These are phyloP conservation scores for Thermoascus crustaceus DNA, from an alignment of 2,329 filamentous ascomycete genomes.

Conservation along the genomic window DNA sequence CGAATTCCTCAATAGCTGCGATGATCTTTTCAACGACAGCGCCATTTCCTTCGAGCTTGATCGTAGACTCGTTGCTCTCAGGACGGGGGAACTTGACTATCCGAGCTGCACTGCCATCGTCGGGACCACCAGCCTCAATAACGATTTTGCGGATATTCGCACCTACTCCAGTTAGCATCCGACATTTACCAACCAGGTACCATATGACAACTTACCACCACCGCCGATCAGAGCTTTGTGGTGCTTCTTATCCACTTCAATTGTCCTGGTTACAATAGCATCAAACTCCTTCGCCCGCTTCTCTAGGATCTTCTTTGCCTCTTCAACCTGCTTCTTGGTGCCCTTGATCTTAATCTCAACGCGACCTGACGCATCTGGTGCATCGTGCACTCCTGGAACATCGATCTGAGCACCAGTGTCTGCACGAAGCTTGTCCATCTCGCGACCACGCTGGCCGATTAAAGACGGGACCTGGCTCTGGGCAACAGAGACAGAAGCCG, in stretches of 20 bases:
- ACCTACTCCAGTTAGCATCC: conserved; percentile 49
- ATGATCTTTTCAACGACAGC: conserved; percentile 84
- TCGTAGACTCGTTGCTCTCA: conserved; percentile 70
- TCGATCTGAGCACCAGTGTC: conserved; percentile 83
- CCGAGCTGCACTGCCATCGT: conserved; percentile 75
- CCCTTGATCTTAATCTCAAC: conserved; percentile 90
- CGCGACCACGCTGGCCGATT: conserved; percentile 82
- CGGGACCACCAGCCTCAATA: conserved; percentile 76
- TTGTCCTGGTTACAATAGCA: conserved; percentile 71
- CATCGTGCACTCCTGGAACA: conserved; percentile 72
- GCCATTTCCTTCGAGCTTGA: conserved; percentile 79
- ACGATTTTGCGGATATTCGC: conserved; percentile 81
- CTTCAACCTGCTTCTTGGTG: conserved; percentile 80
- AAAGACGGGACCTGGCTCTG: conserved; percentile 89
- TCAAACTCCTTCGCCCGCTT: conserved; percentile 83
- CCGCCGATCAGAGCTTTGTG: conserved; percentile 79
- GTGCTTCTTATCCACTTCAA: conserved; percentile 91
- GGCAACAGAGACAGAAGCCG: conserved; percentile 72
- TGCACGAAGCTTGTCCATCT: conserved; percentile 82
- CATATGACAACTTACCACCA: conserved; percentile 57
- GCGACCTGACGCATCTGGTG: conserved; percentile 53
- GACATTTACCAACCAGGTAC: neutral
- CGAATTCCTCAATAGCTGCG: conserved; percentile 70
- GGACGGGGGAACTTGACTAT: conserved; percentile 92
- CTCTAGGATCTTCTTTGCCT: conserved; percentile 82